phyloP scores from a whole-genome alignment of 805 yeast genomes.

The Novakomyces olei region DNA sequence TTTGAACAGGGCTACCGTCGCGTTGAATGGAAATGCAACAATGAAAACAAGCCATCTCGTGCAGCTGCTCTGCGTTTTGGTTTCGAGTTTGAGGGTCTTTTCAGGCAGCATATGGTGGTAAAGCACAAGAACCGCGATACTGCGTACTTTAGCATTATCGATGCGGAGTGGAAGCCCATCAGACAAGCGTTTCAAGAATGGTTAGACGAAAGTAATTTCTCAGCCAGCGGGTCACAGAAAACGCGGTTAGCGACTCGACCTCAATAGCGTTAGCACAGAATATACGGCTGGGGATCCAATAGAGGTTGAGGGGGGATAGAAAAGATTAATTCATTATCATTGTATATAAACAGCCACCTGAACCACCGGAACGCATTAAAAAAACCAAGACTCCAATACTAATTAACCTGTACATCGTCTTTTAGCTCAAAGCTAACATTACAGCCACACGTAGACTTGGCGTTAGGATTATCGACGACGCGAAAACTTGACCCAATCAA shows the following conservation, averaged over 20 bases:
- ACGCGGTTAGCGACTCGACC: constrained; percentile 10
- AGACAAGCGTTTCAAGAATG: constrained; percentile 13
- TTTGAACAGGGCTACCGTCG: constrained; percentile 16
- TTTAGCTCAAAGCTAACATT: constrained; percentile 1
- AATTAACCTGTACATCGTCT: too few relatives aligned
- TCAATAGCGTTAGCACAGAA: too few relatives aligned
- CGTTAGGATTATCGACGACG: constrained; percentile 72
- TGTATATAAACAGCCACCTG: too few relatives aligned
- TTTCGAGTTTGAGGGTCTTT: constrained; percentile 16
- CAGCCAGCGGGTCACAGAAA: constrained; percentile 12
- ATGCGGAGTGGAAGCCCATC: constrained; percentile 15
- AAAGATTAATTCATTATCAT: too few relatives aligned
- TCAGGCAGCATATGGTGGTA: constrained; percentile 14
- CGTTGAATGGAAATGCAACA: constrained; percentile 18
- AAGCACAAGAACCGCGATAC: constrained; percentile 16
- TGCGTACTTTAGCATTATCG: constrained; percentile 16
- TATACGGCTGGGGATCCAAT: too few relatives aligned
- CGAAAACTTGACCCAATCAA: constrained; percentile 87
- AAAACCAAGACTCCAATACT: too few relatives aligned
- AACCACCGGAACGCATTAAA: too few relatives aligned
- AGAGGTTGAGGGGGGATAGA: too few relatives aligned
- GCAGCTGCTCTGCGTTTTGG: constrained; percentile 17
- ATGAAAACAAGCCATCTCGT: constrained; percentile 14
- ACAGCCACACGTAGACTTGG: constrained; percentile 53
- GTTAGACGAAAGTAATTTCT: constrained; percentile 14